Evolutionary conservation across 2,329 filamentous ascomycete species (phyloP).

Genomic region (Alternaria viburni): DNA sequence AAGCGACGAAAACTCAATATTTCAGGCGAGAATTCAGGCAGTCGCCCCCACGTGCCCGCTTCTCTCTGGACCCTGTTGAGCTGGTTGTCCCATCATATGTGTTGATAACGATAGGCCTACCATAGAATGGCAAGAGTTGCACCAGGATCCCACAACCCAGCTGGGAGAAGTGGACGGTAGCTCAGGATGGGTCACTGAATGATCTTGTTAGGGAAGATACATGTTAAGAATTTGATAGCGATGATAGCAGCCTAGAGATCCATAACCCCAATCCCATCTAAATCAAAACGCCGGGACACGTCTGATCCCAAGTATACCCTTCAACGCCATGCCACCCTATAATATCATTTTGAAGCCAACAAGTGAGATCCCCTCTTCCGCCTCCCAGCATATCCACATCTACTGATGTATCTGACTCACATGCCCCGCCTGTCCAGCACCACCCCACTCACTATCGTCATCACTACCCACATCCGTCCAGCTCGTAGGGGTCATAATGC

Average conservation of each 20-base stretch:
- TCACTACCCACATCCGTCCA: conserved; percentile 52
- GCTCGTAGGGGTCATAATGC: conserved; percentile 46
- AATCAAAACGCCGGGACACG: background rate
- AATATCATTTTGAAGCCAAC: conserved; percentile 2
- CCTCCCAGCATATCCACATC: background rate
- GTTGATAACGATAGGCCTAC: background rate
- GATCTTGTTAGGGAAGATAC: background rate
- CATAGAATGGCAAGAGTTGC: too few relatives aligned
- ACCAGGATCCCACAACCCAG: too few relatives aligned
- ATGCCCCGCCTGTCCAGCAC: conserved; percentile 31
- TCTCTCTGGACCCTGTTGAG: background rate
- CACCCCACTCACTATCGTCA: conserved; percentile 48
- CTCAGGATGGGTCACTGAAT: background rate
- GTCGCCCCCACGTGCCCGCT: background rate
- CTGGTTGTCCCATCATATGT: rapidly evolving
- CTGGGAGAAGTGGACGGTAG: too few relatives aligned
- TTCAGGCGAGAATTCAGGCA: background rate
- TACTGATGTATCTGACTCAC: conserved; percentile 33
- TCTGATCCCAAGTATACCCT: too few relatives aligned
- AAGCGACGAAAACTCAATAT: background rate
- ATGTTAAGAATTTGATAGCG: background rate
- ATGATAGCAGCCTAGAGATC: background rate
- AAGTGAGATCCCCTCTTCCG: background rate
- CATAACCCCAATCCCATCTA: background rate
- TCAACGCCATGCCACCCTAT: background rate